Percentiles rank a stretch among this genome's conserved stretches.
Conservation (phyloP, 208 protist genomes). For the Wallacemonas collosoma region DNA sequence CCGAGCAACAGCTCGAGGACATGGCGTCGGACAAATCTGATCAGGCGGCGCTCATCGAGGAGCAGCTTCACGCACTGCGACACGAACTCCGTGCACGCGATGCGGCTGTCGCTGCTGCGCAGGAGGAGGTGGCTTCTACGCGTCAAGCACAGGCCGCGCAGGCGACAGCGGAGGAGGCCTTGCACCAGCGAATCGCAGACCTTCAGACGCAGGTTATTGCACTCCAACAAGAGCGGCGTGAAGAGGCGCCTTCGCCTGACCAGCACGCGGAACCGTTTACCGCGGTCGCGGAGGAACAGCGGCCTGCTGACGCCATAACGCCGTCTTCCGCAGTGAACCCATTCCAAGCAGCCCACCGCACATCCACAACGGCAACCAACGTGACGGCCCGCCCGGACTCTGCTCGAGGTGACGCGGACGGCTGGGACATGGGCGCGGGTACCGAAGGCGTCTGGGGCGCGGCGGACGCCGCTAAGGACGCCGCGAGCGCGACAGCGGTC, state of each 20-base stretch:
- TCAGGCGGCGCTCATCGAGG: background rate
- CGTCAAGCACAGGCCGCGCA: background rate
- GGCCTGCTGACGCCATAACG: no score
- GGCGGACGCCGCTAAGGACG: background rate
- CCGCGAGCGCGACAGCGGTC: background rate
- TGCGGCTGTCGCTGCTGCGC: background rate
- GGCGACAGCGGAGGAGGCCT: background rate
- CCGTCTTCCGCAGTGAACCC: background rate
- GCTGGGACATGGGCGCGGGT: background rate
- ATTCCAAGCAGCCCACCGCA: background rate
- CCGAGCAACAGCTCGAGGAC: background rate
- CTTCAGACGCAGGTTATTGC: constrained; percentile 15
- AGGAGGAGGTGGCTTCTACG: background rate
- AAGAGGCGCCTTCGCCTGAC: background rate
- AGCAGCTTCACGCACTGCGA: background rate
- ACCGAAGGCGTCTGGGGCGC: background rate
- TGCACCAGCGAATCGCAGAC: background rate
- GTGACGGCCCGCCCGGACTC: no score
- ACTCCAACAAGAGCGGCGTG: constrained; percentile 15
- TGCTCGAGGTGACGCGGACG: background rate
- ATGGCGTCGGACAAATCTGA: background rate
- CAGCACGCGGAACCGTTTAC: background rate
- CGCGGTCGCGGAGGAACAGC: background rate
- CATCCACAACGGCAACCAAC: no score
- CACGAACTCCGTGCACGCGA: background rate